Conservation (phyloP, 805 yeast species). For the Millerago galiae region DNA sequence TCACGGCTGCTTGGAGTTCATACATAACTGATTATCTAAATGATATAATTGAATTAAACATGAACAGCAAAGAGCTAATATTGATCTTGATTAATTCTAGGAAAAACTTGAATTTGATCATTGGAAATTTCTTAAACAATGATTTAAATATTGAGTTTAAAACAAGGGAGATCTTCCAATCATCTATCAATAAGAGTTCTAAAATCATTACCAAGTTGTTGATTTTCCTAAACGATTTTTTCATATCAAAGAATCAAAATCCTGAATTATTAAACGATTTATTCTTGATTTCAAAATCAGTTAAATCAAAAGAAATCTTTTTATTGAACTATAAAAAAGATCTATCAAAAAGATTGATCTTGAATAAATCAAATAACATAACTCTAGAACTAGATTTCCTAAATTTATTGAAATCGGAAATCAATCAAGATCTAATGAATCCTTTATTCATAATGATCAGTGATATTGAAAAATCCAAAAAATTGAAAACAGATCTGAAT, state of each 20-base stretch:
- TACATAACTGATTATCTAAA: constrained; percentile 11
- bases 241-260: constrained; percentile 8
- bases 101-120: constrained; percentile 10
- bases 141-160: constrained; percentile 14
- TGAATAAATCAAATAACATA: constrained; percentile 6
- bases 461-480: constrained; percentile 11
- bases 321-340: constrained; percentile 16
- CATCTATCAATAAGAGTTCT: constrained; percentile 2
- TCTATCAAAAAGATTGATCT: constrained; percentile 17
- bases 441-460: constrained; percentile 16
- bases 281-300: constrained; percentile 15
- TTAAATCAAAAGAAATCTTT: constrained; percentile 18
- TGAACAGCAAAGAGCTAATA: constrained; percentile 8
- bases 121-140: constrained; percentile 6
- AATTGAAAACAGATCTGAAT: neutral
- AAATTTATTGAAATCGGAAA: constrained; percentile 8
- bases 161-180: constrained; percentile 17
- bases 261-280: constrained; percentile 9
- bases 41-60: constrained; percentile 2
- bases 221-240: constrained; percentile 16
- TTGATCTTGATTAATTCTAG: constrained; percentile 13
- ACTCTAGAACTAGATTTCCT: constrained; percentile 11
- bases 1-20: constrained; percentile 8
- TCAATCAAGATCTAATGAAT: constrained; percentile 11
- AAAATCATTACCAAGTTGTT: constrained; percentile 10